Percentiles rank a stretch among this genome's conserved stretches.
phyloP scores from a whole-genome alignment of 495 filamentous ascomycete species.

The Neurospora sp. region DNA sequence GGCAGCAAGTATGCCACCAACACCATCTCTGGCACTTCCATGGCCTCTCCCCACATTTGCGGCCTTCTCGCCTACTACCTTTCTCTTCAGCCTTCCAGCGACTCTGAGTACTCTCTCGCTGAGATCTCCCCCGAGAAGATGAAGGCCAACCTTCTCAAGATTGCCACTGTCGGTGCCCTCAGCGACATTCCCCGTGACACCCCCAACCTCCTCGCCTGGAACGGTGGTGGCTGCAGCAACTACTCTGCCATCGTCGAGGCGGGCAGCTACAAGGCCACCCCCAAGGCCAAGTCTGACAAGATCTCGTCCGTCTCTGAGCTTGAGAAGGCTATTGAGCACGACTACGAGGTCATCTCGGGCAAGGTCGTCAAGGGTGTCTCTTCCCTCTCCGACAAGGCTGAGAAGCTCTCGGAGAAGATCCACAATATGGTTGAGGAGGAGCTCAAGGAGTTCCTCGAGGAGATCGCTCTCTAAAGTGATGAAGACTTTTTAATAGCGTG shows the following conservation, averaged over 20 bases:
- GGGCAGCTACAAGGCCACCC: constrained; percentile 46
- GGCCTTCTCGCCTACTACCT: constrained; percentile 97
- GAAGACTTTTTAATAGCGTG: neutral
- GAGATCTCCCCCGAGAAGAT: constrained; percentile 88
- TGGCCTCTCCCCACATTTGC: constrained; percentile 96
- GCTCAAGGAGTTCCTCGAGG: constrained; percentile 57
- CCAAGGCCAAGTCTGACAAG: constrained; percentile 19
- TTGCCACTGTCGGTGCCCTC: constrained; percentile 74
- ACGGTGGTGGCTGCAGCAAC: constrained; percentile 91
- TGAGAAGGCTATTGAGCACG: constrained; percentile 51
- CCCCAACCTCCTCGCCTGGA: constrained; percentile 88
- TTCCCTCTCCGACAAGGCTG: constrained; percentile 36
- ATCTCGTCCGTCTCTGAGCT: constrained; percentile 35
- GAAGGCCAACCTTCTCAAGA: constrained; percentile 74
- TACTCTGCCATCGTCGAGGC: constrained; percentile 71
- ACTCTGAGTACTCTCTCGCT: constrained; percentile 82
- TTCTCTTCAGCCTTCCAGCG: constrained; percentile 80
- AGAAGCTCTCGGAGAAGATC: constrained; percentile 42
- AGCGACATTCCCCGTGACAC: constrained; percentile 79
- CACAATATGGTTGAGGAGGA: constrained; percentile 51
- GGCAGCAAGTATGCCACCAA: constrained; percentile 89
- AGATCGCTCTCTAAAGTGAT: constrained; percentile 36
- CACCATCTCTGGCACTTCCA: constrained; percentile 98
- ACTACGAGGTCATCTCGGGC: constrained; percentile 44
- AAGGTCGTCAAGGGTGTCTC: constrained; percentile 40